A percentile compares a stretch with the other conserved stretches of the same genome.
These are phyloP conservation scores for Codiaeum variegatum DNA, from an alignment of 441 rosid genomes.

Conservation along the genomic window DNA sequence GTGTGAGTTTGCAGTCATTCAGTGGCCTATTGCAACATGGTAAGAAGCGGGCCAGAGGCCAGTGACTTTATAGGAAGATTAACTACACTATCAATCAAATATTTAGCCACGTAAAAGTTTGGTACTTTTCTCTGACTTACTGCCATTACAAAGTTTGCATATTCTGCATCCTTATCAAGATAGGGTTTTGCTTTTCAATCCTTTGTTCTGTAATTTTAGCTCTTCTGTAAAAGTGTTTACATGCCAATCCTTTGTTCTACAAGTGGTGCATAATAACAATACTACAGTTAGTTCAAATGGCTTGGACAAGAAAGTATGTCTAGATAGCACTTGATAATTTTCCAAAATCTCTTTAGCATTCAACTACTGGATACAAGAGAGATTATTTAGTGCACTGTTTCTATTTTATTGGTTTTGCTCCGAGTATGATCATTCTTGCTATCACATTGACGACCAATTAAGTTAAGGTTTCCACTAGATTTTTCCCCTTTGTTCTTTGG, in stretches of 20 bases:
- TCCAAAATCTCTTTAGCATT: constrained; percentile 1
- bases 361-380: background rate
- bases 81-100: constrained; percentile 8
- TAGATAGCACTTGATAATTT: background rate
- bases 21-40: constrained; percentile 46
- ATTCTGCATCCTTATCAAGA: constrained; percentile 24
- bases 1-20: constrained; percentile 65
- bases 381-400: background rate
- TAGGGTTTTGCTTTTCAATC: constrained; percentile 16
- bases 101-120: constrained; percentile 18
- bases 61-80: constrained; percentile 23
- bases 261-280: background rate
- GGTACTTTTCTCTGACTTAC: constrained; percentile 11
- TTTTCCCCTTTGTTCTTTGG: background rate
- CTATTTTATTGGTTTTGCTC: background rate
- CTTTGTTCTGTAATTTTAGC: constrained; percentile 2
- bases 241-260: constrained; percentile 8
- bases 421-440: background rate
- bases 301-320: background rate
- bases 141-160: constrained; percentile 18
- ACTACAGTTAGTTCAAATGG: background rate
- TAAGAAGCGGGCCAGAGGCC: constrained; percentile 51
- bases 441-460: background rate
- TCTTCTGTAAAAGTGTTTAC: constrained; percentile 7
- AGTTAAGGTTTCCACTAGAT: too few relatives aligned